Percentiles rank a stretch among this genome's conserved stretches.
Evolutionary conservation across 1,284 basidiomycete genomes (phyloP).

Genomic region (Pseudozyma pruni): DNA sequence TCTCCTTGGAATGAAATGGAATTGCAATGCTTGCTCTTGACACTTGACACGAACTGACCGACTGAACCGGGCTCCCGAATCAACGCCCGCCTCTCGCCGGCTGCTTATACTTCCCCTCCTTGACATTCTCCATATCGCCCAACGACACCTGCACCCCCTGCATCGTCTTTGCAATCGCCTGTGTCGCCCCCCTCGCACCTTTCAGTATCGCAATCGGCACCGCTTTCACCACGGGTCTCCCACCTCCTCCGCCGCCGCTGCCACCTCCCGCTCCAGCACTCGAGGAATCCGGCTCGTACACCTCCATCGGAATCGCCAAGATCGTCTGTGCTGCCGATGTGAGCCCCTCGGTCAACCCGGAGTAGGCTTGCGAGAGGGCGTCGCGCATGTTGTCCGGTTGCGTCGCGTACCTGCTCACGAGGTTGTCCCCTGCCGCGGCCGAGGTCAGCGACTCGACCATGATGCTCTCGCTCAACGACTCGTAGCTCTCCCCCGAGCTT

Average conservation of each 20-base stretch:
- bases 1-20: too few species aligned
- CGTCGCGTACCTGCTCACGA: slow-evolving; percentile 86
- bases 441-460: slow-evolving; percentile 15
- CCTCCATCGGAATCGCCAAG: slow-evolving; percentile 97
- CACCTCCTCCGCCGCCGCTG: slow-evolving; percentile 55
- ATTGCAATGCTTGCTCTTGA: background rate
- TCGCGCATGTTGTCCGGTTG: slow-evolving; percentile 85
- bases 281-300: slow-evolving; percentile 79
- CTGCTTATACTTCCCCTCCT: slow-evolving; percentile 60
- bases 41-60: too few species aligned
- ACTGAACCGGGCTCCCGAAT: background rate
- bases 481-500: slow-evolving; percentile 28
- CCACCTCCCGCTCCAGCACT: background rate
- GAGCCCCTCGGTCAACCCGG: slow-evolving; percentile 75
- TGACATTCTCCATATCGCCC: slow-evolving; percentile 49
- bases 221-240: slow-evolving; percentile 84
- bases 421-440: slow-evolving; percentile 1
- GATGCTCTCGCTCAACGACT: slow-evolving; percentile 29
- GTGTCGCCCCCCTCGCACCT: slow-evolving; percentile 95
- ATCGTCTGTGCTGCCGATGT: slow-evolving; percentile 97
- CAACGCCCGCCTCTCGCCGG: slow-evolving; percentile 1
- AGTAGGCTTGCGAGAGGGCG: slow-evolving; percentile 89
- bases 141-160: slow-evolving; percentile 85
- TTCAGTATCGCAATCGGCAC: slow-evolving; percentile 95
- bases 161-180: slow-evolving; percentile 93